These are phyloP conservation scores for Dactylorhiza incarnata DNA, from an alignment of 106 monocot genomes.

Conservation along the genomic window DNA sequence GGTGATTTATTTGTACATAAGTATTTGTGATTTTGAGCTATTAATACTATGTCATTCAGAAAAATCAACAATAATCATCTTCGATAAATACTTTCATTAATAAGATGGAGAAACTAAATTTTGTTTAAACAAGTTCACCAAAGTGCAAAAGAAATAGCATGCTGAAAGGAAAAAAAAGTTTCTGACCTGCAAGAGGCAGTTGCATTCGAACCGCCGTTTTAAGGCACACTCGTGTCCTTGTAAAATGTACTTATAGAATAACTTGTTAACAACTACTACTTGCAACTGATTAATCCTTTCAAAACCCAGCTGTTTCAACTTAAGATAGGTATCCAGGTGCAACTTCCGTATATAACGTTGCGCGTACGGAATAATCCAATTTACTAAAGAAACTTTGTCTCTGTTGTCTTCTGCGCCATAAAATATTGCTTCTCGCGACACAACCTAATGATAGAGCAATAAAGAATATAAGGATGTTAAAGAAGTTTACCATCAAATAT, in stretches of 20 bases:
- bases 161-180: neutral
- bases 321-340: constrained; percentile 27
- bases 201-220: constrained; percentile 41
- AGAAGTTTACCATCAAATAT: neutral
- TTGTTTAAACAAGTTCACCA: no score
- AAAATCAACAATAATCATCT: no score
- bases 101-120: no score
- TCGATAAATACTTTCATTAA: no score
- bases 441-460: constrained; percentile 32
- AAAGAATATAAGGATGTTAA: constrained; percentile 7
- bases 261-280: constrained; percentile 37
- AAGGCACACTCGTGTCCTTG: constrained; percentile 27
- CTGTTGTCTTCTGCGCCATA: constrained; percentile 54
- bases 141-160: no score
- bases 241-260: constrained; percentile 41
- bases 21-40: no score
- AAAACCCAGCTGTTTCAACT: constrained; percentile 26
- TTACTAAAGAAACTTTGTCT: constrained; percentile 49
- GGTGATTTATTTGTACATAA: no score
- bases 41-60: no score
- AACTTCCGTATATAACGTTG: constrained; percentile 22
- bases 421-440: constrained; percentile 79
- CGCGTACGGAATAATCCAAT: constrained; percentile 49
- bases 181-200: constrained; percentile 50
- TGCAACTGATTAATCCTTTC: constrained; percentile 36